Base-by-base conservation (phyloP, 768 basidiomycete genomes). In the Agrocybe praecox region DNA sequence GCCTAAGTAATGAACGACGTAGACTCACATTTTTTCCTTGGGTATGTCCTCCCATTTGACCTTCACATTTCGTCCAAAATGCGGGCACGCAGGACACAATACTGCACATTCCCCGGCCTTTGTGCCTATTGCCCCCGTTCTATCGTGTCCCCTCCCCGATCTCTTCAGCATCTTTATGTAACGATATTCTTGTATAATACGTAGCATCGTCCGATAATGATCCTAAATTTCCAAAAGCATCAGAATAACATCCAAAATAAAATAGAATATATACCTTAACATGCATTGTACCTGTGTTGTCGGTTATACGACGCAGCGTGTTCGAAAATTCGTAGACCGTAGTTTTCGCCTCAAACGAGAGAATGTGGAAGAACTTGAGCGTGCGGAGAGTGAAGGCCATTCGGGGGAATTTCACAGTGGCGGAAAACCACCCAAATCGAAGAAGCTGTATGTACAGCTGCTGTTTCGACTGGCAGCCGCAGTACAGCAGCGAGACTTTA, bases 71-170 rank as follows among this genome's bases (percentile, higher is more conserved):
- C 32, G 23, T 0, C 57, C 60, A 2, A 57, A 62, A 18, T 65
- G 64, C 0, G 60, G 64, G 32, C 64, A 65, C 8, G 64, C 64
- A 0, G 57, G 59, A 46, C 62, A 65, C 23, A 63, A 55, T 1
- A 65, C 36, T 1, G 50, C 36, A 8, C 61, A 22, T 1, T 40
- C 56, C 0, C 64, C 64, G 1, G 5, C 19, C 0, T 42, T n/a
- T 1, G 62, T 65, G 2, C 32, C 54, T 9, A 50, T 26, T 2
- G 59, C 42, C 1, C 64, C 62, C 0, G 34, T 2, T 0, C 55
- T 55, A 14, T 63, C 60, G 7, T 63, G 62, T 0, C 57, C 64
- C 5, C 59, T 26, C 0, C 64, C 64, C 15, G 59, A 57, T n/a
- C 56, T 55, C 33, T 65, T 65, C 15, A 60, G 36, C 1, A 44